Conservation (phyloP, 2,329 filamentous ascomycete species). For the Colletotrichum tofieldiae region DNA sequence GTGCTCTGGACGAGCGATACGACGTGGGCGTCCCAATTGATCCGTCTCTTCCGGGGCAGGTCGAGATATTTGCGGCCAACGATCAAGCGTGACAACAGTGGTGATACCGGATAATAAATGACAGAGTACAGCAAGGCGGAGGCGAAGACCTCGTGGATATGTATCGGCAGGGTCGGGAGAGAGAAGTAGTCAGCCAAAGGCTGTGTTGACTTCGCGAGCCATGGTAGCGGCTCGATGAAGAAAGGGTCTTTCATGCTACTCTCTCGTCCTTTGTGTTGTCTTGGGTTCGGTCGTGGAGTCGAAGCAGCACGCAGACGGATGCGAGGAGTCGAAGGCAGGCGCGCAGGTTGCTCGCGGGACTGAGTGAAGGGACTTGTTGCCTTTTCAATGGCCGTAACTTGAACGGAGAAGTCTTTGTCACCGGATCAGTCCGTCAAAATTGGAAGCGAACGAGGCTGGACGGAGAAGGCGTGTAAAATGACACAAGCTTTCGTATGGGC, state of each 20-base stretch:
- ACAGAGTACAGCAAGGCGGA: conserved; percentile 79
- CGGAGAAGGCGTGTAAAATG: neutral
- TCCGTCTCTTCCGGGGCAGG: conserved; percentile 71
- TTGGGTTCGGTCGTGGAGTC: neutral
- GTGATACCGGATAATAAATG: conserved; percentile 78
- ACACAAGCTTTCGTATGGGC: conserved; percentile 10
- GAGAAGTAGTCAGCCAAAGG: conserved; percentile 75
- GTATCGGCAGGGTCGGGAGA: conserved; percentile 79
- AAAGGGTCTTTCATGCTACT: conserved; percentile 80
- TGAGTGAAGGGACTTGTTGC: neutral
- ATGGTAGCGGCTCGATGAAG: conserved; percentile 73
- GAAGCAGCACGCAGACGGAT: neutral
- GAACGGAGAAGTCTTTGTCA: neutral
- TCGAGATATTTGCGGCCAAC: conserved; percentile 77
- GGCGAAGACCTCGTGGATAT: conserved; percentile 82
- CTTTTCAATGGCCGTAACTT: neutral
- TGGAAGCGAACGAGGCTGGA: neutral
- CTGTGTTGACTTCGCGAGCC: conserved; percentile 69
- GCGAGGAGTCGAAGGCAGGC: neutral
- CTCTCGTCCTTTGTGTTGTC: conserved; percentile 41
- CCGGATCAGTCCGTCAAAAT: neutral
- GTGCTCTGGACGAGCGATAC: conserved; percentile 86
- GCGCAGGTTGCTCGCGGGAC: neutral
- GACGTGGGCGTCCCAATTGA: conserved; percentile 90
- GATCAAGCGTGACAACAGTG: conserved; percentile 73